Conservation (phyloP, 345 rosid genomes). For the Mangifera indica region DNA sequence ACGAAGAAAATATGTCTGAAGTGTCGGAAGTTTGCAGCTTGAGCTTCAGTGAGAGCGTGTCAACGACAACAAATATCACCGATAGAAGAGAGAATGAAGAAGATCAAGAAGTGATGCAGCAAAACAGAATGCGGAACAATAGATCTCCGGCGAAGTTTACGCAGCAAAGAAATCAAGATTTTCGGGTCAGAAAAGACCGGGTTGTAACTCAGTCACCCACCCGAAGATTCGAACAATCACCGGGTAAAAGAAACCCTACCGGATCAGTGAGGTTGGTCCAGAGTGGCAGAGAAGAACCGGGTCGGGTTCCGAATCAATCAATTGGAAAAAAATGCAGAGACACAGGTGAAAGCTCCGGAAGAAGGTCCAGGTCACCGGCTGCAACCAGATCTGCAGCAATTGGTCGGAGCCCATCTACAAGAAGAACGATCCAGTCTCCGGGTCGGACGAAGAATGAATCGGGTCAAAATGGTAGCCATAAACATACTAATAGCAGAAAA, state of each 20-base stretch:
- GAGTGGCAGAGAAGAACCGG: slow-evolving; percentile 22
- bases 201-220: slow-evolving; percentile 49
- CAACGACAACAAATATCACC: slow-evolving; percentile 45
- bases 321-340: slow-evolving; percentile 36
- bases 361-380: slow-evolving; percentile 71
- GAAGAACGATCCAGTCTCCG: slow-evolving; percentile 58
- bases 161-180: slow-evolving; percentile 25
- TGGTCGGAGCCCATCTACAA: slow-evolving; percentile 52
- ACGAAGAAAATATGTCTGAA: slow-evolving; percentile 48
- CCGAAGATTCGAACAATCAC: slow-evolving; percentile 54
- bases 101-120: slow-evolving; percentile 44
- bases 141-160: slow-evolving; percentile 57
- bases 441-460: slow-evolving; percentile 48
- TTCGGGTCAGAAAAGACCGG: slow-evolving; percentile 22
- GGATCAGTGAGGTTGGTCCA: slow-evolving; percentile 39
- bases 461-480: slow-evolving; percentile 11
- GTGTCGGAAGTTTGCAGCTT: slow-evolving; percentile 70
- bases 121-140: slow-evolving; percentile 9
- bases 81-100: slow-evolving; percentile 39
- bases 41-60: slow-evolving; percentile 62
- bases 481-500: background rate
- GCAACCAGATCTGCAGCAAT: slow-evolving; percentile 53
- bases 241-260: slow-evolving; percentile 34
- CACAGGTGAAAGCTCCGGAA: slow-evolving; percentile 61
- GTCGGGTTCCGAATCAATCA: background rate